A percentile compares a stretch with the other conserved stretches of the same genome.
These are phyloP conservation scores for Fraxinus dipetala DNA, from an alignment of 305 asterid genomes.

Conservation along the genomic window DNA sequence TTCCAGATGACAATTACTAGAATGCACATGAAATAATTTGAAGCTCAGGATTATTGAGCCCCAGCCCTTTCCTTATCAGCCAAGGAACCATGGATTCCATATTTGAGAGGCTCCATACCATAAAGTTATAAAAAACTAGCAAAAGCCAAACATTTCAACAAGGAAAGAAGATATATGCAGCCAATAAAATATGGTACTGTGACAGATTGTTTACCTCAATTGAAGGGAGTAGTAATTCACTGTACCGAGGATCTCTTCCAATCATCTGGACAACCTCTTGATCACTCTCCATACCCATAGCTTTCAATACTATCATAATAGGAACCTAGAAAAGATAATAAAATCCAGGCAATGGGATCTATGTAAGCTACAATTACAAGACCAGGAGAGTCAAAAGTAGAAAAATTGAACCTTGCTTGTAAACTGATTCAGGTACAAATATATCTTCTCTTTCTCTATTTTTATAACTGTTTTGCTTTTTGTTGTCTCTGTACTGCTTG, in stretches of 20 bases:
- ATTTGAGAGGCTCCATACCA: conserved; percentile 13
- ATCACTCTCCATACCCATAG: conserved; percentile 98
- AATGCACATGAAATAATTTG: conserved; percentile 5
- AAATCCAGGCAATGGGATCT: conserved; percentile 2
- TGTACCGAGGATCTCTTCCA: conserved; percentile 91
- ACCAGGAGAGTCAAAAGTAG: conserved; percentile 11
- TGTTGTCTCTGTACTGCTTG: conserved; percentile 64
- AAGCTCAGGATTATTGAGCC: conserved; percentile 16
- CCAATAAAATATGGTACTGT: conserved; percentile 4
- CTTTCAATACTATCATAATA: conserved; percentile 83
- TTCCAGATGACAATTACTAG: conserved; percentile 13
- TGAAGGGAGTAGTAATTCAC: conserved; percentile 85
- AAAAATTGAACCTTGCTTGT: conserved; percentile 53
- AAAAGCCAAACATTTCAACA: background rate
- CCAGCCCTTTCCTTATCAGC: background rate
- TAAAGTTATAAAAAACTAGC: background rate
- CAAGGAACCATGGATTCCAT: conserved; percentile 5
- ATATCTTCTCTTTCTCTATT: conserved; percentile 88
- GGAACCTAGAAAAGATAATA: conserved; percentile 61
- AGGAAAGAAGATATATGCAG: conserved; percentile 4
- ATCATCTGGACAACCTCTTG: conserved; percentile 98
- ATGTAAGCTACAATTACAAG: background rate
- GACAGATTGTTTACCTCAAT: conserved; percentile 57
- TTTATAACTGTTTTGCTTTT: conserved; percentile 77
- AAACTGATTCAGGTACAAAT: conserved; percentile 64